Conservation (phyloP, 768 basidiomycete species). For the Boletus rufocinnamomeus region DNA sequence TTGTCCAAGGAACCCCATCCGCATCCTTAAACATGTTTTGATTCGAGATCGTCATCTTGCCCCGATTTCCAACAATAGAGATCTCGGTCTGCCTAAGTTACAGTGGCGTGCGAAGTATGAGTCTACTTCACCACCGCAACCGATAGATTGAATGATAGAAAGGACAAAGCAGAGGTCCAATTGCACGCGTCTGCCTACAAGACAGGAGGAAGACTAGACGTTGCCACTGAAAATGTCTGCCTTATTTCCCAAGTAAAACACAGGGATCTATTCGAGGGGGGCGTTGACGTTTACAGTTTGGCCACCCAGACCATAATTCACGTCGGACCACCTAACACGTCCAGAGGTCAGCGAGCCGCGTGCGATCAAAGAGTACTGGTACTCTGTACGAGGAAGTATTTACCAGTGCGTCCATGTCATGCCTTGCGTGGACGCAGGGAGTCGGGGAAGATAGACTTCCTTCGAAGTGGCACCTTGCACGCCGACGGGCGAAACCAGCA, state of each 20-base stretch:
- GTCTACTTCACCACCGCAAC: neutral
- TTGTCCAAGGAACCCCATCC: neutral
- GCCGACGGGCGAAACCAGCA: slow-evolving; percentile 39
- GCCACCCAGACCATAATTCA: slow-evolving; percentile 23
- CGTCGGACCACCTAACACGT: slow-evolving; percentile 36
- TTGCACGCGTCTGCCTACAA: neutral
- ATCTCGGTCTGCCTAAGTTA: neutral
- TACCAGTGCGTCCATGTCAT: slow-evolving; percentile 36
- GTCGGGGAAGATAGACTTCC: neutral
- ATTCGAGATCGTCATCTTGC: neutral
- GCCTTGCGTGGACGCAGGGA: too few species aligned
- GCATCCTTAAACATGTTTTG: neutral
- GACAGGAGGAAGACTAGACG: slow-evolving; percentile 4
- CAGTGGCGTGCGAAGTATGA: neutral
- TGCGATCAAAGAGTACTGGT: neutral
- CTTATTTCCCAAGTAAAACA: slow-evolving; percentile 37
- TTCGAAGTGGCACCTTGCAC: slow-evolving; percentile 29
- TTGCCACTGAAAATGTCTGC: slow-evolving; percentile 33
- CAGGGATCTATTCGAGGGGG: slow-evolving; percentile 35
- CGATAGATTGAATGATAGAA: neutral
- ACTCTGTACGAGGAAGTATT: neutral
- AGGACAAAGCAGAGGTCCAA: neutral
- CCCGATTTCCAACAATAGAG: neutral
- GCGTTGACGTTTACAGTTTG: neutral
- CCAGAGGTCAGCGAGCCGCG: neutral